Percentiles rank a stretch among this genome's conserved stretches.
Conservation (phyloP, 257 asterid genomes). For the Petunia secreta region DNA sequence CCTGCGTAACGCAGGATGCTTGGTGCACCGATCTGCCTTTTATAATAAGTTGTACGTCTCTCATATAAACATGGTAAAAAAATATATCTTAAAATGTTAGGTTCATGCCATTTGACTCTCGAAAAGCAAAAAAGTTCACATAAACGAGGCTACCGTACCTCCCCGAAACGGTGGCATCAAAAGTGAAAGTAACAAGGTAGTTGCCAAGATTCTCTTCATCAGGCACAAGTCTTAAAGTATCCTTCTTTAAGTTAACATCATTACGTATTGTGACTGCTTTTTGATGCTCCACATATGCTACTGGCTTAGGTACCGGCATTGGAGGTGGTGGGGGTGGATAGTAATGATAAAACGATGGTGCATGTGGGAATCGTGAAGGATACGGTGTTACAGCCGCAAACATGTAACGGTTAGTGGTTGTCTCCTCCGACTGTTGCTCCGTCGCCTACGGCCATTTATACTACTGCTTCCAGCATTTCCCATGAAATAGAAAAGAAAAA, state of each 20-base stretch:
- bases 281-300: conserved; percentile 91
- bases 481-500: conserved; percentile 38
- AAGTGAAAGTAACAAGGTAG: conserved; percentile 78
- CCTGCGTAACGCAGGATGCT: no score
- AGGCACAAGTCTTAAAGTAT: conserved; percentile 78
- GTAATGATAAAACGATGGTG: conserved; percentile 78
- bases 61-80: no score
- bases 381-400: conserved; percentile 98
- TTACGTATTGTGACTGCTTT: conserved; percentile 96
- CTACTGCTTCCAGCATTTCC: conserved; percentile 90
- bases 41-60: no score
- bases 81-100: no score
- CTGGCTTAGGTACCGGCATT: conserved; percentile 51
- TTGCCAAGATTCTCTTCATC: conserved; percentile 87
- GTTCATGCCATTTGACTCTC: no score
- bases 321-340: conserved; percentile 60
- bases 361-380: conserved; percentile 80
- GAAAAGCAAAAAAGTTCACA: not conserved
- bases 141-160: conserved; percentile 46
- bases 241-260: conserved; percentile 95
- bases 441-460: conserved; percentile 54
- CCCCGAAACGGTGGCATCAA: conserved; percentile 91
- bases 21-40: no score
- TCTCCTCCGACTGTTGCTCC: conserved; percentile 63
- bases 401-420: conserved; percentile 76